These are phyloP conservation scores for Penicillium cinerascens DNA, from an alignment of 495 filamentous ascomycete genomes.

Conservation along the genomic window DNA sequence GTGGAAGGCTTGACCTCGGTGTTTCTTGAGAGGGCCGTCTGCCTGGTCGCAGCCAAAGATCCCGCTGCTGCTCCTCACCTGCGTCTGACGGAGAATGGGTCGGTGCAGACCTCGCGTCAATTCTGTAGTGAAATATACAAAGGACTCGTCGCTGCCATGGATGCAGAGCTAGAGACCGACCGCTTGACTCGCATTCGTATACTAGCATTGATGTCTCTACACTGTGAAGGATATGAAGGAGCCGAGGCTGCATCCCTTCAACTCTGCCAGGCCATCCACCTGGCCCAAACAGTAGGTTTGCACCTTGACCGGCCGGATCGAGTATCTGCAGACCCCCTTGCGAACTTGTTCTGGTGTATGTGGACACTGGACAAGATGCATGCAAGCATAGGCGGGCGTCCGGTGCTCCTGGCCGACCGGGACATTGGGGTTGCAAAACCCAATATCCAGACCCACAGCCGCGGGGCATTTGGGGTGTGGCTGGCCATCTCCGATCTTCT, in stretches of 20 bases:
- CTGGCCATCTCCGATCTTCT: slow-evolving; percentile 52
- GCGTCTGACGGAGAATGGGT: slow-evolving; percentile 23
- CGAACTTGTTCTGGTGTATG: slow-evolving; percentile 60
- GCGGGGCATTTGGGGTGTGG: slow-evolving; percentile 49
- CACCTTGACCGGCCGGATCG: slow-evolving; percentile 50
- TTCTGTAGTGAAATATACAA: slow-evolving; percentile 40
- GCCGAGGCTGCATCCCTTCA: slow-evolving; percentile 45
- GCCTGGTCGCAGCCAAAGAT: slow-evolving; percentile 46
- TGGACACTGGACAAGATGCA: slow-evolving; percentile 67
- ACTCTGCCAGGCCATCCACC: slow-evolving; percentile 49
- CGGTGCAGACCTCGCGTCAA: slow-evolving; percentile 24
- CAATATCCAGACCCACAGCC: neutral
- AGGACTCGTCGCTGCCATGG: slow-evolving; percentile 37
- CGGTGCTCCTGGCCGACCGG: slow-evolving; percentile 61
- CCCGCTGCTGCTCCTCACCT: slow-evolving; percentile 30
- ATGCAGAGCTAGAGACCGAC: slow-evolving; percentile 39
- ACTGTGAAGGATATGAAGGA: slow-evolving; percentile 44
- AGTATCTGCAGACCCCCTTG: slow-evolving; percentile 33
- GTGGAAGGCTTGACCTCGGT: slow-evolving; percentile 22
- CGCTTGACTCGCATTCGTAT: slow-evolving; percentile 44
- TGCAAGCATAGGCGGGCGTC: slow-evolving; percentile 59
- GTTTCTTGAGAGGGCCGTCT: slow-evolving; percentile 43
- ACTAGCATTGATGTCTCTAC: slow-evolving; percentile 44
- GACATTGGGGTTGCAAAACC: slow-evolving; percentile 51
- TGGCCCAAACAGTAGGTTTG: slow-evolving; percentile 63